Conservation (phyloP, 1,284 basidiomycete genomes). For the Heterobasidion occidentale region DNA sequence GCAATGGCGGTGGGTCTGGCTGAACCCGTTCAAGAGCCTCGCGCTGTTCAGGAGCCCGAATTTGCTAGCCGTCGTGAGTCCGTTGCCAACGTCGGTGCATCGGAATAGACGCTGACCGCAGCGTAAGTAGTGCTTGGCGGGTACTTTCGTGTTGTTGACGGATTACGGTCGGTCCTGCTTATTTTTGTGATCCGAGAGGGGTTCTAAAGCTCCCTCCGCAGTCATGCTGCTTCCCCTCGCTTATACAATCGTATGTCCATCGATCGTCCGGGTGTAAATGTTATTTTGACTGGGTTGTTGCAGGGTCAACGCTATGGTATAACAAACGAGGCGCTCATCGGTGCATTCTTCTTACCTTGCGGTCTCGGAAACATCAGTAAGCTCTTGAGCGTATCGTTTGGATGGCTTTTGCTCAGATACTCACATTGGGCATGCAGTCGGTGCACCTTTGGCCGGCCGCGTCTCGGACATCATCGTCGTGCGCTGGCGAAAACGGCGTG, state of each 20-base stretch:
- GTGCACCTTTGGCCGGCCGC: conserved; percentile 43
- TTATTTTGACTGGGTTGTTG: not conserved
- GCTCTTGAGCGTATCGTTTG: conserved; percentile 14
- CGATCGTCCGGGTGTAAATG: not conserved
- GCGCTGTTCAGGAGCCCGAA: conserved; percentile 51
- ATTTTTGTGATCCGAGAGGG: not conserved
- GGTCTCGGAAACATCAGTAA: conserved; percentile 56
- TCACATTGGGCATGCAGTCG: conserved; percentile 29
- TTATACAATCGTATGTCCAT: conserved; percentile 27
- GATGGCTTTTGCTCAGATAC: not conserved
- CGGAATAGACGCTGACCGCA: not conserved
- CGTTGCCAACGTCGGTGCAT: not conserved
- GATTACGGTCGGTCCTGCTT: conserved; percentile 31
- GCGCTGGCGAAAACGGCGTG: conserved; percentile 39
- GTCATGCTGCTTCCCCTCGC: conserved; percentile 25
- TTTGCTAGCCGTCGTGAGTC: conserved; percentile 42
- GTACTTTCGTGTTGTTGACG: conserved; percentile 29
- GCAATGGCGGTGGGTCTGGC: conserved; percentile 29
- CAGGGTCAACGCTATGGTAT: conserved; percentile 55
- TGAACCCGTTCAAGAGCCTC: conserved; percentile 56
- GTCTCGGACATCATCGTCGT: conserved; percentile 43
- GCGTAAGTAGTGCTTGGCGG: conserved; percentile 31
- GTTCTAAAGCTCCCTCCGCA: conserved; percentile 8
- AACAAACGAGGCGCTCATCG: conserved; percentile 48
- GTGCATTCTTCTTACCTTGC: conserved; percentile 50